Conservation (phyloP, 345 rosid species). For the Brassica napus region Da-Ae NC_063441.1:20336501-20337000, state of each 20-base stretch:
- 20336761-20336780: background rate
- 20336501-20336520: background rate
- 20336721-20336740: background rate
- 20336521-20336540: constrained; percentile 6
- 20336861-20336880: background rate
- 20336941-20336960: background rate
- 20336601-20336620: background rate
- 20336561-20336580: constrained; percentile 24
- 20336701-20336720: background rate
- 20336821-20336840: background rate
- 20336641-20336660: background rate
- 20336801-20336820: background rate
- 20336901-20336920: background rate
- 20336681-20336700: background rate
- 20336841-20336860: background rate
- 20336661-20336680: background rate
- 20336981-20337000: background rate
- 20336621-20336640: background rate
- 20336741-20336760: background rate
- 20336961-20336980: background rate
- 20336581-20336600: constrained; percentile 31
- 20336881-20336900: background rate
- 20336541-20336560: constrained; percentile 19
- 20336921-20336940: background rate
- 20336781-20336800: background rate